Conservation (phyloP, 495 filamentous ascomycete genomes). For the Glonium stellatum region DNA sequence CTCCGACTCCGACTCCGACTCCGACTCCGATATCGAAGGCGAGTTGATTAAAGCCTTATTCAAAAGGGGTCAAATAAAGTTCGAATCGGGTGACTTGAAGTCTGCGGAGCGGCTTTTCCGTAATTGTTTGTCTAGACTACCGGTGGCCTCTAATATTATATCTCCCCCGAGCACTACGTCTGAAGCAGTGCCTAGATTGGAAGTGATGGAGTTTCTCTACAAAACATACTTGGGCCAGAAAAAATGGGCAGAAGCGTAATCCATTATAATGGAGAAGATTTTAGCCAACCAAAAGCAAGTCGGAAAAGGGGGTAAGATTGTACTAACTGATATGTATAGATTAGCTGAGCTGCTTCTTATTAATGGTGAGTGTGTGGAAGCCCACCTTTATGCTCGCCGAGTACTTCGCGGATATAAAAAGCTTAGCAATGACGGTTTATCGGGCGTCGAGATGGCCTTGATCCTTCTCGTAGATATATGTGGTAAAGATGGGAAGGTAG, state of each 20-base stretch:
- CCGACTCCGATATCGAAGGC: slow-evolving; percentile 15
- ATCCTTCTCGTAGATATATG: background rate
- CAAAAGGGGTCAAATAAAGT: background rate
- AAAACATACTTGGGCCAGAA: background rate
- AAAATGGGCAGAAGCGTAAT: slow-evolving; percentile 7
- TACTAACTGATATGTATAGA: background rate
- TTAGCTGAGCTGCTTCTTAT: slow-evolving; percentile 3
- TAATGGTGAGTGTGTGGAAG: slow-evolving; percentile 7
- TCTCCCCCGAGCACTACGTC: background rate
- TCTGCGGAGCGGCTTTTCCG: slow-evolving; percentile 6
- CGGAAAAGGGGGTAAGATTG: background rate
- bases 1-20: slow-evolving; percentile 1
- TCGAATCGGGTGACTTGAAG: slow-evolving; percentile 2
- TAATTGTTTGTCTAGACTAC: slow-evolving; percentile 6
- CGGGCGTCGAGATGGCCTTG: slow-evolving; percentile 5
- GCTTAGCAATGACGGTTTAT: background rate
- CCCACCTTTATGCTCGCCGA: slow-evolving; percentile 7
- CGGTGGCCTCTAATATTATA: background rate
- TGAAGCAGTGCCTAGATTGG: too few species aligned
- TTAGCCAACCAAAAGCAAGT: background rate
- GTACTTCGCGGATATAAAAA: slow-evolving; percentile 9
- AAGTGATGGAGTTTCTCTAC: slow-evolving; percentile 2
- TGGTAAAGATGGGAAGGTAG: slow-evolving; percentile 5
- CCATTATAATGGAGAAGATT: slow-evolving; percentile 7
- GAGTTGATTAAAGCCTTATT: slow-evolving; percentile 8